Conservation (phyloP, 768 basidiomycete genomes). For the Lenzites betulinus region DNA sequence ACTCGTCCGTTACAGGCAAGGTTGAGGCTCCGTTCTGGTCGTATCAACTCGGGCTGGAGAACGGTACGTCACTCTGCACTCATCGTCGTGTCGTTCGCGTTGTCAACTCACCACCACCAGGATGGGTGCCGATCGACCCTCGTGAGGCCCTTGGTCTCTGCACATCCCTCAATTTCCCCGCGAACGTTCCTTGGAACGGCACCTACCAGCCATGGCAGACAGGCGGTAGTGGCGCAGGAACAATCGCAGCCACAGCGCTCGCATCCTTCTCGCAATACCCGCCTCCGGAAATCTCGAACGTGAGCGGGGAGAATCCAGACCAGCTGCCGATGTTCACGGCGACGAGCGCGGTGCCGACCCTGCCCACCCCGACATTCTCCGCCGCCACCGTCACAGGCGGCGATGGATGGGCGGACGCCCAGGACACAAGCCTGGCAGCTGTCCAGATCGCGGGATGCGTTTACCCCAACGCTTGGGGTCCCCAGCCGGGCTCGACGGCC, state of each 20-base stretch:
- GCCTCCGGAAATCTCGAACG: constrained; percentile 50
- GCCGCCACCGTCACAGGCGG: constrained; percentile 37
- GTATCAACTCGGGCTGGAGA: constrained; percentile 65
- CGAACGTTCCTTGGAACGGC: constrained; percentile 50
- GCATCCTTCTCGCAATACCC: constrained; percentile 55
- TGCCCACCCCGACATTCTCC: constrained; percentile 58
- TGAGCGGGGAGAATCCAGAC: constrained; percentile 38
- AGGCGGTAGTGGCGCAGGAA: constrained; percentile 58
- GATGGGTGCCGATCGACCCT: constrained; percentile 81
- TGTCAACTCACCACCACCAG: not conserved
- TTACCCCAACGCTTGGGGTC: constrained; percentile 60
- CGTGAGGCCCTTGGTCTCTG: constrained; percentile 68
- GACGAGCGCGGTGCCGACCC: constrained; percentile 56
- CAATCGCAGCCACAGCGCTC: constrained; percentile 44
- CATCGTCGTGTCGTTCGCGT: not conserved
- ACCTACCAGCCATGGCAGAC: constrained; percentile 67
- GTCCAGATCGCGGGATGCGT: constrained; percentile 63
- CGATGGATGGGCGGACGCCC: constrained; percentile 60
- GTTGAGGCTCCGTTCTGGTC: constrained; percentile 66
- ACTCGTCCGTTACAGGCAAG: constrained; percentile 49
- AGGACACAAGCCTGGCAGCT: constrained; percentile 54
- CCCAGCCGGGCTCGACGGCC: constrained; percentile 19
- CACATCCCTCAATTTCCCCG: constrained; percentile 45
- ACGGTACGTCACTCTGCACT: constrained; percentile 37
- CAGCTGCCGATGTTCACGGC: constrained; percentile 66